These are phyloP conservation scores for Centaurea solstitialis DNA, from an alignment of 129 eudicot genomes.

Conservation along the genomic window DNA sequence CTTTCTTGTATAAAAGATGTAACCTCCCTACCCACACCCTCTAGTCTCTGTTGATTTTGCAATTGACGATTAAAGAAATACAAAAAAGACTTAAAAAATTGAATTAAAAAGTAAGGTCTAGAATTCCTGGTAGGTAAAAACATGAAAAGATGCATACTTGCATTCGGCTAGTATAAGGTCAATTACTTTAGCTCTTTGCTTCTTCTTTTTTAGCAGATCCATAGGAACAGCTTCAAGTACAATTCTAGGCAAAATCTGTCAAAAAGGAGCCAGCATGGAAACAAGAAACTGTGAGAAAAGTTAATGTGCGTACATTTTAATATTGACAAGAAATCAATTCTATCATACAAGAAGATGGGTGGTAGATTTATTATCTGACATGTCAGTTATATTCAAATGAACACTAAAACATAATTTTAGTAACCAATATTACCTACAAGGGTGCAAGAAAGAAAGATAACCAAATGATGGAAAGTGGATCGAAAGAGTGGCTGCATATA, in stretches of 20 bases:
- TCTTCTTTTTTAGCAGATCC: conserved; percentile 71
- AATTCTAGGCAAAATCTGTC: conserved; percentile 84
- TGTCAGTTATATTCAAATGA: not conserved
- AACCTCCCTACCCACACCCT: not conserved
- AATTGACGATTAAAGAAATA: not conserved
- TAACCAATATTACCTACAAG: not conserved
- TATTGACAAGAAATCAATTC: not conserved
- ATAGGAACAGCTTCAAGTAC: conserved; percentile 85
- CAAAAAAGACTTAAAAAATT: not conserved
- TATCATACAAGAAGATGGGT: conserved; percentile 9
- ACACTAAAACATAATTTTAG: not conserved
- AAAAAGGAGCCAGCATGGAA: not conserved
- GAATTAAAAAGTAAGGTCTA: not conserved
- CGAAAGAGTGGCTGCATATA: not conserved
- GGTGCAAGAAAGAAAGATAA: not conserved
- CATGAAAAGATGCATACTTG: conserved; percentile 55
- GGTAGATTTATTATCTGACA: not conserved
- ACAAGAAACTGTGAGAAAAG: not conserved
- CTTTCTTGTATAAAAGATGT: not conserved
- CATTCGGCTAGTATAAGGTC: conserved; percentile 76
- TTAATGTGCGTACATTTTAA: not conserved
- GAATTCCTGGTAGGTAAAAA: conserved; percentile 4
- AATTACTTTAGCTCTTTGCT: conserved; percentile 66
- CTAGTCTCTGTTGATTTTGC: not conserved
- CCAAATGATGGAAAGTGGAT: not conserved